Conservation (phyloP, 768 basidiomycete genomes). For the Pleurotus citrinopileatus region DNA sequence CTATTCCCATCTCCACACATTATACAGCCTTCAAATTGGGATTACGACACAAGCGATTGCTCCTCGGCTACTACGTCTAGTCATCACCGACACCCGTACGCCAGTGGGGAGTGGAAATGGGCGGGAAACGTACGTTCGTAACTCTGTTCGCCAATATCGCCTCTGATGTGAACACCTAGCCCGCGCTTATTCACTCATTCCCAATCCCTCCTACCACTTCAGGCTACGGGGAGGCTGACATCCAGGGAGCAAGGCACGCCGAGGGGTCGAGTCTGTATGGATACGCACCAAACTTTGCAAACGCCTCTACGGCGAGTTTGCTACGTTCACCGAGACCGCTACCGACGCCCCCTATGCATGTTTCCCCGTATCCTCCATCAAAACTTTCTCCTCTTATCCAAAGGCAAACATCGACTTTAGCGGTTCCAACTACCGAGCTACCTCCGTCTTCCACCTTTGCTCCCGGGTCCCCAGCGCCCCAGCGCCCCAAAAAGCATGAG, state of each 20-base stretch:
- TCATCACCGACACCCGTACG: too few species aligned
- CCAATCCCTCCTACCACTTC: neutral
- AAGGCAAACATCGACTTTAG: neutral
- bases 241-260: too few species aligned
- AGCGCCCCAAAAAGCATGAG: too few species aligned
- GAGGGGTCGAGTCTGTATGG: neutral
- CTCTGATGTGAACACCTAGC: neutral
- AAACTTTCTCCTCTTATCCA: neutral
- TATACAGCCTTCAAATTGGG: too few species aligned
- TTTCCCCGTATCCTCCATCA: neutral
- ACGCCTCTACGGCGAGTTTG: neutral
- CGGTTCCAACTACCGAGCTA: neutral
- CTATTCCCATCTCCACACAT: too few species aligned
- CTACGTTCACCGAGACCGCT: neutral
- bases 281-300: neutral
- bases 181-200: neutral
- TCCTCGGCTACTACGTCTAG: too few species aligned
- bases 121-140: neutral
- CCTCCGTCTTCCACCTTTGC: too few species aligned
- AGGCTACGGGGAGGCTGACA: too few species aligned
- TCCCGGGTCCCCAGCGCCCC: too few species aligned
- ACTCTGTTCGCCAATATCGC: neutral
- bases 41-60: too few species aligned
- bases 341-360: neutral
- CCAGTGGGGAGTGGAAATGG: neutral